Conservation (phyloP, 2,329 filamentous ascomycete genomes). For the Rhynchosporium agropyri region DNA sequence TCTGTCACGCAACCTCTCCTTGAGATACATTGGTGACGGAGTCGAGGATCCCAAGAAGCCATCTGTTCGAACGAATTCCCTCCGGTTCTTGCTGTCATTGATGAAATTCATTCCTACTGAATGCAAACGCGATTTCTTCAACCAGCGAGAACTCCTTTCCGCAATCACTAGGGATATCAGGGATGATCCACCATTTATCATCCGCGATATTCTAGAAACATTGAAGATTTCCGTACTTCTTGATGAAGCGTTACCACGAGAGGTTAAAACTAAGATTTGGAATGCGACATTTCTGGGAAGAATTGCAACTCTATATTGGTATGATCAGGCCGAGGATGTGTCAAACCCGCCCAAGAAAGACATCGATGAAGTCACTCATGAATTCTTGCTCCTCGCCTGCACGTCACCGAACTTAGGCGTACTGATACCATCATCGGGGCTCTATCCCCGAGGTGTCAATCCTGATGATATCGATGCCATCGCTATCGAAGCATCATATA, state of each 20-base stretch:
- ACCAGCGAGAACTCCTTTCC: constrained; percentile 69
- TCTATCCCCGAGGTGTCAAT: constrained; percentile 75
- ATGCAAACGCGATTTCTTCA: constrained; percentile 80
- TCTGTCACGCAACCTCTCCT: constrained; percentile 76
- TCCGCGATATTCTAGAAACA: constrained; percentile 72
- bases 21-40: constrained; percentile 61
- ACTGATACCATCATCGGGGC: constrained; percentile 75
- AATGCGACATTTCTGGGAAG: constrained; percentile 73
- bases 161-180: constrained; percentile 76
- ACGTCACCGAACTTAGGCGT: constrained; percentile 74
- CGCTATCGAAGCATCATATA: constrained; percentile 50
- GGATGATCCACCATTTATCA: constrained; percentile 74
- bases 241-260: constrained; percentile 72
- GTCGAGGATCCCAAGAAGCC: constrained; percentile 70
- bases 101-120: constrained; percentile 77
- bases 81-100: constrained; percentile 78
- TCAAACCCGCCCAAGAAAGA: constrained; percentile 48
- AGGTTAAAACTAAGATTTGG: constrained; percentile 74
- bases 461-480: constrained; percentile 55
- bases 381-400: constrained; percentile 75
- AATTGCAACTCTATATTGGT: constrained; percentile 71
- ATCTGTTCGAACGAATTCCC: constrained; percentile 79
- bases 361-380: constrained; percentile 71
- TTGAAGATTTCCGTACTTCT: constrained; percentile 72
- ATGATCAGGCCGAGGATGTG: constrained; percentile 55